phyloP scores from a whole-genome alignment of 2,329 filamentous ascomycete genomes.

The Hypoxylon sp. region DNA sequence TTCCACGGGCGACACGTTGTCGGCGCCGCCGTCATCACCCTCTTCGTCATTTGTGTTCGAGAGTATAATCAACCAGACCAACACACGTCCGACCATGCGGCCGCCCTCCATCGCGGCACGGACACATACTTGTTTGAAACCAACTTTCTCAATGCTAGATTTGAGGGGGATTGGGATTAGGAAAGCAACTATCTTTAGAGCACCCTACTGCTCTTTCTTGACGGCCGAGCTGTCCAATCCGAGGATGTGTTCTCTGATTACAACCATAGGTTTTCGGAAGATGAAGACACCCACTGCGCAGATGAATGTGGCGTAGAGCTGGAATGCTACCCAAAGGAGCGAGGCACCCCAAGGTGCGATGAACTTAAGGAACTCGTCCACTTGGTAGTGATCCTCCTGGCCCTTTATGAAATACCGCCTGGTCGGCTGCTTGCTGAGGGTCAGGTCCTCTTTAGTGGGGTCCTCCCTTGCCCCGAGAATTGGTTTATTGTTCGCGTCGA shows the following conservation, averaged over 20 bases:
- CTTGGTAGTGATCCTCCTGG: conserved; percentile 88
- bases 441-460: conserved; percentile 51
- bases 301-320: conserved; percentile 74
- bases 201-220: conserved; percentile 35
- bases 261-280: conserved; percentile 30
- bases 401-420: conserved; percentile 77
- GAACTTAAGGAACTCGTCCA: conserved; percentile 82
- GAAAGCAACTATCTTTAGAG: conserved; percentile 6
- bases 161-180: neutral
- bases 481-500: conserved; percentile 46
- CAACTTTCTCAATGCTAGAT: neutral
- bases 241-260: conserved; percentile 26
- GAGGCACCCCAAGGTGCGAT: conserved; percentile 72
- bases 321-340: conserved; percentile 68
- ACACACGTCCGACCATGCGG: conserved; percentile 11
- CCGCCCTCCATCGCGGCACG: neutral
- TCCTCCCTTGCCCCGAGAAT: conserved; percentile 13
- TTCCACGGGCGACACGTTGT: neutral
- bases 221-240: conserved; percentile 27
- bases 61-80: conserved; percentile 6
- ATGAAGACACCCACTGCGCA: conserved; percentile 72
- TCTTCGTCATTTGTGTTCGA: neutral
- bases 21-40: neutral
- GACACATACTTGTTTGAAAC: neutral
- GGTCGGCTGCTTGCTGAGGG: conserved; percentile 15